Evolutionary conservation across 441 rosid species (phyloP).

Genomic region (Aquilaria agallochum): DNA sequence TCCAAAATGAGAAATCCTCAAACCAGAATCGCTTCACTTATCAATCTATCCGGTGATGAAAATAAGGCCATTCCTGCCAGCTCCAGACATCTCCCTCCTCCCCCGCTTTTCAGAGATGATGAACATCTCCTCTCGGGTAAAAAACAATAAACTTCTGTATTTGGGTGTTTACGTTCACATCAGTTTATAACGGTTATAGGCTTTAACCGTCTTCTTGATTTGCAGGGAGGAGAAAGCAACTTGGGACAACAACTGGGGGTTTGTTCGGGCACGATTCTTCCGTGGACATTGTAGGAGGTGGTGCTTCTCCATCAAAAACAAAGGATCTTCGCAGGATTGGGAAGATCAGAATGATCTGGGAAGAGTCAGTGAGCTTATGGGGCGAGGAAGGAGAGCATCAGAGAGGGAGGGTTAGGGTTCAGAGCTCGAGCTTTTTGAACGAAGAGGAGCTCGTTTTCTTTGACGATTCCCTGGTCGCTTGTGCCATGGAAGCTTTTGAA

Average conservation of each 20-base stretch:
- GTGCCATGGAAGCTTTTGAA: constrained; percentile 81
- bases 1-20: constrained; percentile 64
- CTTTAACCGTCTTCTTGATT: background rate
- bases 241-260: constrained; percentile 38
- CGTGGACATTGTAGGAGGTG: constrained; percentile 24
- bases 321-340: constrained; percentile 83
- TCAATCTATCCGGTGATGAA: constrained; percentile 26
- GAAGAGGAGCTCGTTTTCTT: constrained; percentile 84
- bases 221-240: constrained; percentile 61
- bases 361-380: constrained; percentile 94
- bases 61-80: constrained; percentile 16
- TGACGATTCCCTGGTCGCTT: constrained; percentile 81
- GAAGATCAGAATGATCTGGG: constrained; percentile 90
- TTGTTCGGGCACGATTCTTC: constrained; percentile 52
- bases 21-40: constrained; percentile 25
- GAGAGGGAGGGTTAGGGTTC: constrained; percentile 73
- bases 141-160: background rate
- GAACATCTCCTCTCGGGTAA: constrained; percentile 38
- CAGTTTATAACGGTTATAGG: background rate
- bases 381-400: constrained; percentile 85
- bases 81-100: constrained; percentile 47
- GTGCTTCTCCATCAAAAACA: constrained; percentile 31
- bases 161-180: background rate
- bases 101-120: constrained; percentile 61
- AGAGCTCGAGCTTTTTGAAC: constrained; percentile 75